A percentile compares a stretch with the other conserved stretches of the same genome.
Evolutionary conservation across 768 basidiomycete species (phyloP).

Genomic region (Asterophora parasitica): DNA sequence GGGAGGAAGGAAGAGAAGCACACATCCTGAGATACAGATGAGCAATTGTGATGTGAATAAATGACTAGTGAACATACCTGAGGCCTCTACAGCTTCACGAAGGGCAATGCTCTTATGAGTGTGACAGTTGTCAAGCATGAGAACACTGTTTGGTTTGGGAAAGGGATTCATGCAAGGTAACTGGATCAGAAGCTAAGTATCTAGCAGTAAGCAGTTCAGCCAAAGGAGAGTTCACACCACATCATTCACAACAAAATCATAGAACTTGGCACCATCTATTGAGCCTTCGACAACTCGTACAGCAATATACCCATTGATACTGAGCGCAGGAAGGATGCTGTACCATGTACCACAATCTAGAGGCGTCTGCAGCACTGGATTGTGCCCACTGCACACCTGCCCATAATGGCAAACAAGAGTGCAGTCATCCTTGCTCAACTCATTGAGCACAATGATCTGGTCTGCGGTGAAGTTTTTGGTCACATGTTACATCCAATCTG

Average conservation of each 20-base stretch:
- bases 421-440: conserved; percentile 30
- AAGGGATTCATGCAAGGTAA: conserved; percentile 32
- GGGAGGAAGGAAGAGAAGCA: conserved; percentile 27
- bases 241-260: conserved; percentile 31
- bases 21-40: conserved; percentile 8
- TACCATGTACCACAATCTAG: conserved; percentile 27
- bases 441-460: conserved; percentile 20
- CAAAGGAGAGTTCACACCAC: conserved; percentile 20
- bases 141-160: conserved; percentile 13
- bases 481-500: conserved; percentile 14
- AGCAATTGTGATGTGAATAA: too few species aligned
- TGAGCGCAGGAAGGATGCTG: conserved; percentile 30
- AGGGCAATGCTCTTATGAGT: conserved; percentile 33
- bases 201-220: not conserved
- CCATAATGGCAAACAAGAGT: conserved; percentile 26
- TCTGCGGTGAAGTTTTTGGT: conserved; percentile 5
- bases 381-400: conserved; percentile 18
- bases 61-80: conserved; percentile 12
- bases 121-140: conserved; percentile 21
- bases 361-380: conserved; percentile 16
- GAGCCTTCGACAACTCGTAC: conserved; percentile 28
- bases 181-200: conserved; percentile 9
- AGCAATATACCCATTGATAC: conserved; percentile 30
- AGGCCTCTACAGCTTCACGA: conserved; percentile 19
- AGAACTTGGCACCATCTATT: conserved; percentile 27